Evolutionary conservation across 129 eudicot genomes (phyloP).

Genomic region (Kitagawia praeruptora): DNA sequence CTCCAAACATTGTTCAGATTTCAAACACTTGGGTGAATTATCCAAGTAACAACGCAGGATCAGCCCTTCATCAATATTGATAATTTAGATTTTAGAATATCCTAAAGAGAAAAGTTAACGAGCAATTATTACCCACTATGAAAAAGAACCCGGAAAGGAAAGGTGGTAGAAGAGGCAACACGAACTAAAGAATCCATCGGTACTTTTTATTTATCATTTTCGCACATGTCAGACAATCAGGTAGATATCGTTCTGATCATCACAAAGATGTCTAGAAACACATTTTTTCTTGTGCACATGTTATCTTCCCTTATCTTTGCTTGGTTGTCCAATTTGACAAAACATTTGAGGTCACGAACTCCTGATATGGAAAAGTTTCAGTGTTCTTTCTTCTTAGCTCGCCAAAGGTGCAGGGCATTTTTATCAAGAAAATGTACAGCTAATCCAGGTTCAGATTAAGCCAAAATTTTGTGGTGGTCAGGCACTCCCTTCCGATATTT

Average conservation of each 20-base stretch:
- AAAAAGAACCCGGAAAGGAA: background rate
- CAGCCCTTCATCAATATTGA: background rate
- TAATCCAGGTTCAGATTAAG: slow-evolving; percentile 75
- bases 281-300: slow-evolving; percentile 41
- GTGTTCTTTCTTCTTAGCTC: slow-evolving; percentile 60
- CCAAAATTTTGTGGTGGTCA: slow-evolving; percentile 24
- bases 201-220: background rate
- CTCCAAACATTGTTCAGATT: background rate
- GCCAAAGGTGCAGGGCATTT: slow-evolving; percentile 58
- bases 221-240: slow-evolving; percentile 1
- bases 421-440: slow-evolving; percentile 63
- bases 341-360: slow-evolving; percentile 66
- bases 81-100: background rate
- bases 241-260: background rate
- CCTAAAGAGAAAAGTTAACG: background rate
- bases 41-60: background rate
- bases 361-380: slow-evolving; percentile 54
- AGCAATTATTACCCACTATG: background rate
- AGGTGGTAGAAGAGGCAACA: background rate
- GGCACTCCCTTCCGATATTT: slow-evolving; percentile 18
- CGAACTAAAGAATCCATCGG: background rate
- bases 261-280: background rate
- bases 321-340: slow-evolving; percentile 82
- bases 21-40: background rate
- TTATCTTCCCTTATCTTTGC: slow-evolving; percentile 71